phyloP scores from a whole-genome alignment of 2,329 filamentous ascomycete genomes.

The Aspergillus bombycis region DNA sequence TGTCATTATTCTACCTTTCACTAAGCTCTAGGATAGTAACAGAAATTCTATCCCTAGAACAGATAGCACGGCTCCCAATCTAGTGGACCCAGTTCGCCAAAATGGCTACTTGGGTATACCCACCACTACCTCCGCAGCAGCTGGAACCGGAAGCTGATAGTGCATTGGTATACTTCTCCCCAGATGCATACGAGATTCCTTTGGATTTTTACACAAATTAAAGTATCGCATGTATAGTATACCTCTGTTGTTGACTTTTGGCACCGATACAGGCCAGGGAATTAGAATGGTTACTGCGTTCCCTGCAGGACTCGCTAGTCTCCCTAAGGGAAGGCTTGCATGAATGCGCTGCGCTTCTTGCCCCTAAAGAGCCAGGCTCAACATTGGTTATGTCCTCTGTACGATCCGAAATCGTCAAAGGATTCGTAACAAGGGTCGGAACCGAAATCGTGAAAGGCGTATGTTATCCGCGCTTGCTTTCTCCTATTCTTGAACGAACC shows the following conservation, averaged over 20 bases:
- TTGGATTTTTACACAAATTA: neutral
- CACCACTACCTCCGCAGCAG: conserved; percentile 55
- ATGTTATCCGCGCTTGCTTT: conserved; percentile 40
- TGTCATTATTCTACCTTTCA: neutral
- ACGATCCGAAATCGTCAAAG: conserved; percentile 87
- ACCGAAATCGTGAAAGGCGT: conserved; percentile 91
- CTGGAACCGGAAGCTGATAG: conserved; percentile 57
- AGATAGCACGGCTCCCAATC: neutral
- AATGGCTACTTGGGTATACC: conserved; percentile 49
- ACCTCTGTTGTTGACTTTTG: neutral
- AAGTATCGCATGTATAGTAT: neutral
- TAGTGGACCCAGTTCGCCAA: neutral
- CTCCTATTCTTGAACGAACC: too few relatives aligned
- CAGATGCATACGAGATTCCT: neutral
- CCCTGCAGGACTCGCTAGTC: conserved; percentile 63
- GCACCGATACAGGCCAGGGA: conserved; percentile 53
- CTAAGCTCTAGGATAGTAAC: neutral
- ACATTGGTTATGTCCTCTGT: conserved; percentile 88
- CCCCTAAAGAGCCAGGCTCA: conserved; percentile 80
- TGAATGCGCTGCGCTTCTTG: conserved; percentile 85
- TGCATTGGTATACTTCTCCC: conserved; percentile 49
- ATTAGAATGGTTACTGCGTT: conserved; percentile 65
- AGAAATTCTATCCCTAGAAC: too few relatives aligned
- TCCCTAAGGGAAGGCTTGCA: conserved; percentile 73
- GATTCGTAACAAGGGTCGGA: conserved; percentile 85